These are phyloP conservation scores for Carallia brachiata DNA, from an alignment of 345 rosid genomes.

Conservation along the genomic window DNA sequence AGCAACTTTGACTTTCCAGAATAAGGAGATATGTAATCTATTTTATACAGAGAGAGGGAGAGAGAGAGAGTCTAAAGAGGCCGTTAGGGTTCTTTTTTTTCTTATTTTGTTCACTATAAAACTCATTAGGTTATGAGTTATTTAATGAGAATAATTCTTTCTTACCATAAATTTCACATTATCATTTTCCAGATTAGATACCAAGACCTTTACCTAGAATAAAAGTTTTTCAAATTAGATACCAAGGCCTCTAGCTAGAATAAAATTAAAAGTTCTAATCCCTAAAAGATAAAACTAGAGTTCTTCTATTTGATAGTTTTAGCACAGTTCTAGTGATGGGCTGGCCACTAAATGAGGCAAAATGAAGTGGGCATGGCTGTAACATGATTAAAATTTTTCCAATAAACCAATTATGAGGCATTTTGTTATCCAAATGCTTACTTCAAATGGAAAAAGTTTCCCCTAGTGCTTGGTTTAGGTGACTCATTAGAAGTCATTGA, in stretches of 20 bases:
- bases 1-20: no score
- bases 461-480: conserved; percentile 14
- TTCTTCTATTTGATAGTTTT: conserved; percentile 1
- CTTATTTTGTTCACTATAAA: no score
- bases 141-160: no score
- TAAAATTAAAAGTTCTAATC: no score
- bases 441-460: conserved; percentile 29
- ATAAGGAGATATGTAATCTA: not conserved
- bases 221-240: no score
- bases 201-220: no score
- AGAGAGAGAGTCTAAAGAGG: no score
- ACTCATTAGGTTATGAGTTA: no score
- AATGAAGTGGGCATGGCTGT: conserved; percentile 30
- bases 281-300: not conserved
- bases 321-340: conserved; percentile 9
- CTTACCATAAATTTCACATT: no score
- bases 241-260: no score
- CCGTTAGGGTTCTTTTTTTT: no score
- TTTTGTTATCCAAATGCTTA: conserved; percentile 1
- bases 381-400: not conserved
- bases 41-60: not conserved
- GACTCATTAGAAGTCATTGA: conserved; percentile 10
- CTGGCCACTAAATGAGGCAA: conserved; percentile 37
- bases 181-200: no score
- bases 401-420: conserved; percentile 7